These are phyloP conservation scores for Penicillium sp. DNA, from an alignment of 2,329 filamentous ascomycete genomes.

Conservation along the genomic window DNA sequence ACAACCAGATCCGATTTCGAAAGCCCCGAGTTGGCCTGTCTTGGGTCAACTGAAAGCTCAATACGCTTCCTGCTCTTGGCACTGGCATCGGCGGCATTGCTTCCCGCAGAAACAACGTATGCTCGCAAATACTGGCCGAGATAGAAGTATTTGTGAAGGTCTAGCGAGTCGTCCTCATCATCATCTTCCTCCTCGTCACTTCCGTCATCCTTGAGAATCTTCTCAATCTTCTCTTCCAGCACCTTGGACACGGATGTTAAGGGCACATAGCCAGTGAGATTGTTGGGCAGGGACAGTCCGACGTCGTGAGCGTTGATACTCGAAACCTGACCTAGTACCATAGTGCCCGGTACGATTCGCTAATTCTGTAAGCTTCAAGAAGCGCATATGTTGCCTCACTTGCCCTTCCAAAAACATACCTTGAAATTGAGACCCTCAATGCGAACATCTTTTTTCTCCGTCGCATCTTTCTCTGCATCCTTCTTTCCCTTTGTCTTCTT, in stretches of 20 bases:
- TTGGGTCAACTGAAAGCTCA: slow-evolving; percentile 74
- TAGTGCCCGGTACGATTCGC: slow-evolving; percentile 74
- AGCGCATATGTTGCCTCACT: no score
- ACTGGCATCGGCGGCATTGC: slow-evolving; percentile 41
- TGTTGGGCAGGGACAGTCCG: slow-evolving; percentile 79
- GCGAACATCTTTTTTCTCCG: slow-evolving; percentile 51
- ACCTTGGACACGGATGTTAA: slow-evolving; percentile 82
- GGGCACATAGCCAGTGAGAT: slow-evolving; percentile 77
- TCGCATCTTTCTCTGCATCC: slow-evolving; percentile 43
- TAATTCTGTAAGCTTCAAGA: no score
- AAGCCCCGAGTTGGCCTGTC: slow-evolving; percentile 67
- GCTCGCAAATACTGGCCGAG: slow-evolving; percentile 82
- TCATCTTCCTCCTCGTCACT: slow-evolving; percentile 51
- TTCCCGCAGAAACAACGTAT: slow-evolving; percentile 68
- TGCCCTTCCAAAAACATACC: no score
- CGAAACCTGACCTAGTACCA: slow-evolving; percentile 78
- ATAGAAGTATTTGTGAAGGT: slow-evolving; percentile 65
- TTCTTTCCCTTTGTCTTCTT: slow-evolving; percentile 42
- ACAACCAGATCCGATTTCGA: slow-evolving; percentile 62
- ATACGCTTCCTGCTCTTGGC: slow-evolving; percentile 69
- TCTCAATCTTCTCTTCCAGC: slow-evolving; percentile 67
- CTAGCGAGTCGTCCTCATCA: slow-evolving; percentile 53
- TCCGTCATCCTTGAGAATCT: slow-evolving; percentile 53
- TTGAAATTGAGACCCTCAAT: slow-evolving; percentile 86
- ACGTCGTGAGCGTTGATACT: slow-evolving; percentile 73